Base-by-base conservation (phyloP, 768 basidiomycete species). In the Saitozyma podzolica region DNA sequence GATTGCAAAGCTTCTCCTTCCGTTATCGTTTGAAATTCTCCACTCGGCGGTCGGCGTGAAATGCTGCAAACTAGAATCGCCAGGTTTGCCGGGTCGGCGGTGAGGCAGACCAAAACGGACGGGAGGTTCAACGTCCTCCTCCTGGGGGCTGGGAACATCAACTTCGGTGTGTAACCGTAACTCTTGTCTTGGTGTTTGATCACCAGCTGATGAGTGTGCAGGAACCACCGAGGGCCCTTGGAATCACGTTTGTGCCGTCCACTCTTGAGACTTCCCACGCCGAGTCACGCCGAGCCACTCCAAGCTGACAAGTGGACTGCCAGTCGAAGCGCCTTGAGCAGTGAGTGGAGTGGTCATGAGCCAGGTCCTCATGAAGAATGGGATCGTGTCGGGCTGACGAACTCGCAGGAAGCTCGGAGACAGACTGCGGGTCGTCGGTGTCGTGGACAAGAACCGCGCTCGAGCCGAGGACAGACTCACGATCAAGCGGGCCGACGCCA, bases 371-470 rank as follows among this genome's bases (percentile, higher is more conserved):
- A 29, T 29, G 29, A 5, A 29, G 29, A 2, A 29, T 29, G 29
- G 8, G 40, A 40, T 37, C 11, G 10, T 39, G 29, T 40, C 37
- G 10, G n/a, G 8, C 45, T n/a, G n/a, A 47, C 37, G 6, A 45
- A 2, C 47, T 48, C 47, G 11, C 47, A 76, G 91, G 79, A 93
- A 96, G 83, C 88, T 97, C 62, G 94, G 94, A 51, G 86, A 86
- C 13, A 89, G 94, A 67, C 89, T 97, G 79, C 96, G 93, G 77
- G 91, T 98, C 54, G 87, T 95, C 66, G 94, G 91, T 17, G 83
- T 98, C 62, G 87, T 98, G 75, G 95, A 98, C 78, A 92, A 92
- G 17, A 87, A 86, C 42, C 83, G 86, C 57, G 87, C 89, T 51
- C 89, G 91, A 64, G 91, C 92, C 29, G 82, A 87, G 20, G 87